Evolutionary conservation across 768 basidiomycete species (phyloP).

Genomic region (Boletus tylopilopsis): DNA sequence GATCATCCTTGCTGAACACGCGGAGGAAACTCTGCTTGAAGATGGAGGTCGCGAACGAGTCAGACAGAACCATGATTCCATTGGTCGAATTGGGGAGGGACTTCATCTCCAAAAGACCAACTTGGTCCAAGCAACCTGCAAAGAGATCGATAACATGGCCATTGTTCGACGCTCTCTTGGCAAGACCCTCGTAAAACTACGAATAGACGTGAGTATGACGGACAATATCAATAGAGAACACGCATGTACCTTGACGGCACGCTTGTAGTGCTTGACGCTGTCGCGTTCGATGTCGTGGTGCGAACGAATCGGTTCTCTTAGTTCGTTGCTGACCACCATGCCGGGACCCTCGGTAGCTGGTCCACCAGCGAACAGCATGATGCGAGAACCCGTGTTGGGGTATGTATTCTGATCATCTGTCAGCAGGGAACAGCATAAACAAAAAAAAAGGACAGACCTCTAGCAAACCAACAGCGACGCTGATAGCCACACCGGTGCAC

Average conservation of each 20-base stretch:
- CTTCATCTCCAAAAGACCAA: constrained; percentile 97
- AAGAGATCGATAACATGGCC: constrained; percentile 95
- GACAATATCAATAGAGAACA: neutral
- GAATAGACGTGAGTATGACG: neutral
- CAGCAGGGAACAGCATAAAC: neutral
- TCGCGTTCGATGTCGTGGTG: constrained; percentile 99
- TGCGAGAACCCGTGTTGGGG: constrained; percentile 92
- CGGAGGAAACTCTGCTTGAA: constrained; percentile 98
- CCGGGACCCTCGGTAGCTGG: constrained; percentile 97
- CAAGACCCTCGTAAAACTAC: constrained; percentile 93
- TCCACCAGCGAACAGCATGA: constrained; percentile 96
- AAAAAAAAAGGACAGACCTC: constrained; percentile 49
- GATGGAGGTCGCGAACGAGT: constrained; percentile 95
- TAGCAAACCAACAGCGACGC: constrained; percentile 87
- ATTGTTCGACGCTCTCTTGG: constrained; percentile 89
- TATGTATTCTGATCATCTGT: constrained; percentile 62
- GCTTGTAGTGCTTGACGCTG: constrained; percentile 95
- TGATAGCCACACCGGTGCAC: constrained; percentile 93
- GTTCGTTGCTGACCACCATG: constrained; percentile 91
- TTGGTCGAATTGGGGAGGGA: constrained; percentile 93
- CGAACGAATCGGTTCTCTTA: constrained; percentile 95
- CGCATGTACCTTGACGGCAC: constrained; percentile 79
- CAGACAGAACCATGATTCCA: constrained; percentile 92
- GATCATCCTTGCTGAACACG: constrained; percentile 87
- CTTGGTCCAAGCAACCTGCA: constrained; percentile 96